Base-by-base conservation (phyloP, 2,329 filamentous ascomycete species). In the Colletotrichum tropicicola region DNA sequence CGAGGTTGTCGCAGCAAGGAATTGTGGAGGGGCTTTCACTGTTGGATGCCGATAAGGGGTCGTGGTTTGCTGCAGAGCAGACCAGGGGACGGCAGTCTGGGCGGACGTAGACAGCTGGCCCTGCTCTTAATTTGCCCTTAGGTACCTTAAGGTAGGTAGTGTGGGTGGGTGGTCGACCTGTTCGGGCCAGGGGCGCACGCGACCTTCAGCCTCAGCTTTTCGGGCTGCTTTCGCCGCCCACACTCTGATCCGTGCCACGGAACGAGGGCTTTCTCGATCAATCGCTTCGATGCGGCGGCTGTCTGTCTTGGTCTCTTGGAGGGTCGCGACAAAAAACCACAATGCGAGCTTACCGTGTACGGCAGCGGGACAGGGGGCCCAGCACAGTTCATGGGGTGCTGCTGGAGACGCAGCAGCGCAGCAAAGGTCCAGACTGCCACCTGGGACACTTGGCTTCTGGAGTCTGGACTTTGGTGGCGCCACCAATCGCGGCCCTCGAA, bases 361-460 rank as follows among this genome's bases (percentile, higher is more conserved):
- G 44, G 44, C 19, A 15, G 35, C 19, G 39, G 32, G 49, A 49
- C 57, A 55, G 56, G 61, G 30, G 35, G 51, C n/a, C 30, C 7
- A 25, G 17, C 25, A 49, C 41, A 27, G n/a, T 55, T 30, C 43
- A 65, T 61, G 58, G 62, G 49, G 49, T 39, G 39, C n/a, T 53
- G 59, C 58, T 61, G 57, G 61, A 61, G 44, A 55, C 58, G n/a
- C 39, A 25, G n/a, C n/a, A 25, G n/a, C 10, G 12, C 28, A 28
- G 9, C 13, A 35, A 25, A 56, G 57, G 51, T 27, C 61, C 44
- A 61, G 61, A 65, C 57, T 61, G 19, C 12, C 25, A 15, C 45
- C 49, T 62, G 21, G 49, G 35, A 56, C 51, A 65, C 62, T 65
- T 65, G 57, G 51, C 51, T 65, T 65, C 62, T 47, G 61, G 56